Base-by-base conservation (phyloP, 352 stramenopile species). In the Globisporangium splendens region DNA sequence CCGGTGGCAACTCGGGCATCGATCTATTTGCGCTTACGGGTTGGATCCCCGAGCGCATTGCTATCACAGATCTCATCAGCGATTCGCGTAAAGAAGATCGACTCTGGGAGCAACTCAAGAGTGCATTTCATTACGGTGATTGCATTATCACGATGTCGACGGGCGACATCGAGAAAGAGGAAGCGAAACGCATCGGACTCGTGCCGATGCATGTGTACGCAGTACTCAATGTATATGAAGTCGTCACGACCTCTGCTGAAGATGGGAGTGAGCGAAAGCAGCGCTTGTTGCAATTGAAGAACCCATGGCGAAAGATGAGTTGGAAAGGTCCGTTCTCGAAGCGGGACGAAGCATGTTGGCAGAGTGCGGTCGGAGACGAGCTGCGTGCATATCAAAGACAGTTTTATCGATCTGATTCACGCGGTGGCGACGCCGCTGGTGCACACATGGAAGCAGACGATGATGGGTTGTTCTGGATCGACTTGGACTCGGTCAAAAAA, bases 11-110 rank as follows among this genome's bases (percentile, higher is more conserved):
- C 72, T 97, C 86, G 54, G 94, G 95, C 18, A 97, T 99, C 46
- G 97, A 99, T 75, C 72, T 99, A 20, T 99, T 98, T 76, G 94
- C 92, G n/a, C 78, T 99, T 15, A 99, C 96, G 0, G 97, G 97
- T 6, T 99, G 96, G 96, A 98, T 99, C 50, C 97, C 97, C 0
- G 96, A 99, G 73, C 78, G 89, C 28, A 82, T 98, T 22, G 78
- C 86, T 44, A 63, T 88, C 21, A 68, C 67, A 1, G 73, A 86
- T 46, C 43, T 91, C 0, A 43, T 68, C 20, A 28, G 28, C 3
- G 60, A 79, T 39, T 15, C 55, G 13, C 14, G 18, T 1, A 56
- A 65, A 24, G 73, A 82, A 66, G 68, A 87, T 42, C 63, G 73
- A 1, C 63, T 87, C 8, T 98, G 94, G 93, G 79, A 96, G 50